phyloP scores from a whole-genome alignment of 345 rosid genomes.

The Cardiospermum halicacabum region DNA sequence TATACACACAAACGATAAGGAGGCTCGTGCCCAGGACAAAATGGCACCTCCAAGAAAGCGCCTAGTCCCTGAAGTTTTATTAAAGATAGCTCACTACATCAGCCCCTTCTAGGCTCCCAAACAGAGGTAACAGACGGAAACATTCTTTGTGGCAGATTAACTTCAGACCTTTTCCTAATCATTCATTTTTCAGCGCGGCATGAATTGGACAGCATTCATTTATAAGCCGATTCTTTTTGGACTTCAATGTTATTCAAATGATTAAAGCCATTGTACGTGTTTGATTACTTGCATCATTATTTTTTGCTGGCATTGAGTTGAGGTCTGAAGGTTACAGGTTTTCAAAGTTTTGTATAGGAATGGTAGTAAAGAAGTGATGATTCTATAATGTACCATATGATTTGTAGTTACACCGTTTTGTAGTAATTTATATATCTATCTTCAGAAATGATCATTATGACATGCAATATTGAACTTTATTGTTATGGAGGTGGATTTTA shows the following conservation, averaged over 20 bases:
- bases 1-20: constrained; percentile 58
- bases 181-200: too few species aligned
- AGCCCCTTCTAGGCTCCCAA: constrained; percentile 62
- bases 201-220: neutral
- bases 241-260: neutral
- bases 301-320: neutral
- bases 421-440: neutral
- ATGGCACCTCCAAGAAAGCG: constrained; percentile 71
- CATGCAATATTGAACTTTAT: too few species aligned
- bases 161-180: neutral
- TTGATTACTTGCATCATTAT: neutral
- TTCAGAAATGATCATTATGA: neutral
- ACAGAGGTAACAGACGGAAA: neutral
- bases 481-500: too few species aligned
- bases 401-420: neutral
- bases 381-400: neutral
- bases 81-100: constrained; percentile 58
- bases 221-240: neutral
- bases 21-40: constrained; percentile 54
- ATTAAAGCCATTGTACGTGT: neutral
- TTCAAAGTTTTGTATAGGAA: neutral
- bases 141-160: neutral
- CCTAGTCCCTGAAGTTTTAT: constrained; percentile 67
- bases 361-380: neutral
- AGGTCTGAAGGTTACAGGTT: neutral